phyloP scores from a whole-genome alignment of 805 yeast species.

The Lipomyces oligophaga region DNA sequence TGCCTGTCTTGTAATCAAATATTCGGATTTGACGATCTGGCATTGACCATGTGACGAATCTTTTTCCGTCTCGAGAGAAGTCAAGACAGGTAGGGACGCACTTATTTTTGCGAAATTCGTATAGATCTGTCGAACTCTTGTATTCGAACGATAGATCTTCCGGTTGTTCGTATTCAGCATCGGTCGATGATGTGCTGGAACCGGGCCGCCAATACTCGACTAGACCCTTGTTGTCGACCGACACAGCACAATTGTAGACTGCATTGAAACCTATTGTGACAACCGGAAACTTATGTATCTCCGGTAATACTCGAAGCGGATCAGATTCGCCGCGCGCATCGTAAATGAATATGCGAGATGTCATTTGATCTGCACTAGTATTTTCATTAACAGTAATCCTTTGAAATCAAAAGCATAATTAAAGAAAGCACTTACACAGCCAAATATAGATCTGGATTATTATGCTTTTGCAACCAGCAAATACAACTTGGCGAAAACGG shows the following conservation, averaged over 20 bases:
- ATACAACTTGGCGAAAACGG: slow-evolving; percentile 33
- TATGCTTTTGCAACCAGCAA: slow-evolving; percentile 31
- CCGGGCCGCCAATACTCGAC: slow-evolving; percentile 40
- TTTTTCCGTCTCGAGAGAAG: slow-evolving; percentile 34
- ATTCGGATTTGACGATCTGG: slow-evolving; percentile 39
- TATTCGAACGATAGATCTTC: slow-evolving; percentile 34
- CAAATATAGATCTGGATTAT: slow-evolving; percentile 23
- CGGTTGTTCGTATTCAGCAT: slow-evolving; percentile 26
- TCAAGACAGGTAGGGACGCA: slow-evolving; percentile 30
- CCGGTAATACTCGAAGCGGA: slow-evolving; percentile 15
- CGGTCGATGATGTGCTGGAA: neutral
- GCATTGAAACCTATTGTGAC: slow-evolving; percentile 31
- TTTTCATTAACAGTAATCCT: neutral
- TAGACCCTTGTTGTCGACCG: slow-evolving; percentile 37
- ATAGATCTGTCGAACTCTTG: slow-evolving; percentile 43
- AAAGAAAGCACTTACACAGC: slow-evolving; percentile 12
- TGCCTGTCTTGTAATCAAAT: slow-evolving; percentile 40
- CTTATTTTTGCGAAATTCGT: slow-evolving; percentile 39
- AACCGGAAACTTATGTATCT: slow-evolving; percentile 34
- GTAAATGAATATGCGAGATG: slow-evolving; percentile 28
- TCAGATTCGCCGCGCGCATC: slow-evolving; percentile 30
- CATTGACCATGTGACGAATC: slow-evolving; percentile 36
- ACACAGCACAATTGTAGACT: slow-evolving; percentile 33
- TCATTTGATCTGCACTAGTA: slow-evolving; percentile 24
- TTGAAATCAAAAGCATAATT: neutral